Evolutionary conservation across 2,329 filamentous ascomycete species (phyloP).

Genomic region (Juglanconis oblonga): DNA sequence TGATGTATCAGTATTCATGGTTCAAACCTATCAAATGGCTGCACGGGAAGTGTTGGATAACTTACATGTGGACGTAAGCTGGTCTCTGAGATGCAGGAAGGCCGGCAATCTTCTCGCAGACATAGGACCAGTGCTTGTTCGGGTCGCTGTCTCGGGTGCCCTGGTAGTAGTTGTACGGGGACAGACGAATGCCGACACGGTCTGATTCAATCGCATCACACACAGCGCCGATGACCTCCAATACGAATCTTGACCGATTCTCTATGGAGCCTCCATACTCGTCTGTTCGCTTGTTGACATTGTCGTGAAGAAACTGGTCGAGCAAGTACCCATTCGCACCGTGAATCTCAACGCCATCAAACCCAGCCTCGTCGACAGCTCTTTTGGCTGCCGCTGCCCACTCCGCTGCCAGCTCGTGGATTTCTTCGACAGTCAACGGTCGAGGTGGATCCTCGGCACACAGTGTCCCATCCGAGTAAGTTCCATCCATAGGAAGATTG

Average conservation of each 20-base stretch:
- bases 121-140: slow-evolving; percentile 34
- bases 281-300: slow-evolving; percentile 49
- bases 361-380: slow-evolving; percentile 59
- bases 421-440: slow-evolving; percentile 63
- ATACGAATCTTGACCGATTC: slow-evolving; percentile 49
- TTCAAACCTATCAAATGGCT: background rate
- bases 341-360: slow-evolving; percentile 66
- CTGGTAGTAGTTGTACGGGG: slow-evolving; percentile 42
- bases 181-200: slow-evolving; percentile 54
- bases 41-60: background rate
- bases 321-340: slow-evolving; percentile 60
- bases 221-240: slow-evolving; percentile 44
- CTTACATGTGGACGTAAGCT: slow-evolving; percentile 43
- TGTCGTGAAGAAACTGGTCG: slow-evolving; percentile 56
- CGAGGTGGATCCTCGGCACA: slow-evolving; percentile 43
- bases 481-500: slow-evolving; percentile 20
- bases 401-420: slow-evolving; percentile 55
- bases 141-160: slow-evolving; percentile 26
- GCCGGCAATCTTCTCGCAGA: slow-evolving; percentile 32
- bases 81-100: slow-evolving; percentile 33
- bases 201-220: slow-evolving; percentile 45
- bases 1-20: background rate
- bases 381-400: slow-evolving; percentile 53
- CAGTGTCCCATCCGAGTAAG: slow-evolving; percentile 18
- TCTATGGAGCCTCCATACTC: slow-evolving; percentile 50